Evolutionary conservation across 2,329 filamentous ascomycete species (phyloP), one percentile per base, ranked within the genome.

Genomic region (Fusarium fujikuroi): DNA sequence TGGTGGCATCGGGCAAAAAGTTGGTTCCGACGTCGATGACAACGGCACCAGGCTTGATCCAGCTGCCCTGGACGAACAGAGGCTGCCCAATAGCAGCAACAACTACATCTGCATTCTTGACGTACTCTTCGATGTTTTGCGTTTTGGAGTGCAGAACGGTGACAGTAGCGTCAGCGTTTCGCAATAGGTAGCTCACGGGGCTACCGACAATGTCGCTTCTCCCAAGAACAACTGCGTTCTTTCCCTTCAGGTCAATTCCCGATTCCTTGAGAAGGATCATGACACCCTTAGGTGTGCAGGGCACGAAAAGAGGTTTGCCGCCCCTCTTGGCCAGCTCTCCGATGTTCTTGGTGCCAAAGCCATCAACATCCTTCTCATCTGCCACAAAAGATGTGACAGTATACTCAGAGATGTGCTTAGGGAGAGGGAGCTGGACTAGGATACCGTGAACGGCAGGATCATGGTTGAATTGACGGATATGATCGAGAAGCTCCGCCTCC

Each of bases 21-120:
- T 99, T 99, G 74, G 95, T 99, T 70, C 96, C 96, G 23, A 99
- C 96, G 79, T 99, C 96, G 78, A 99, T 97, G 44, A 99, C 95
- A 10, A 99, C 92, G n/a, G 90, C 94, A 40, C 95, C 96, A 23
- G 93, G 91, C 87, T 98, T 99, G 74, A 99, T 82, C 95, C 95
- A 98, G 69, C 97, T 94, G 74, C 95, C 96, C 84, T 96, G 95
- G 79, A 99, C 92, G 78, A 97, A 97, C 65, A 90, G 89, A 14
- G 95, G 88, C 81, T 94, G 88, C 37, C 96, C 96, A 82, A 99
- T 97, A 64, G 96, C 96, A 36, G 95, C 95, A 60, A 99, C 90
- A 53, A 99, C 87, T 68, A 99, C 91, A 80, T 99, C 96, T 46
- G 96, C 96, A 64, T 88, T 86, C 86, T 93, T 95, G 79, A 98